Evolutionary conservation across 768 basidiomycete species (phyloP), one percentile per base, ranked within the genome.

Genomic region (Dentipellis fragilis): DNA sequence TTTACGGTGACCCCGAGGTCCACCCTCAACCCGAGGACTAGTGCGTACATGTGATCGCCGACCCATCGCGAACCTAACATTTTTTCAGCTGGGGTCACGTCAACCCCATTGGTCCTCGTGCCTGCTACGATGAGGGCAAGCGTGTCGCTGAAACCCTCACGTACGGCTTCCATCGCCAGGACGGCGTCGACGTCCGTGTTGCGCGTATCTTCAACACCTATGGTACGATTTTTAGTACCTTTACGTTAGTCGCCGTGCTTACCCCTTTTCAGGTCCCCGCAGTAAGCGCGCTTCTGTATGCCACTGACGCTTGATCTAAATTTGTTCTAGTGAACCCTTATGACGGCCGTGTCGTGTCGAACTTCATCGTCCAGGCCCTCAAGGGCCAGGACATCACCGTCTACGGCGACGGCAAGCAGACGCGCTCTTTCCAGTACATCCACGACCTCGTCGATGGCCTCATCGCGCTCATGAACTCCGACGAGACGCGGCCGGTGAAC

Each of bases 111-210:
- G 96, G 96, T 21, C 90, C 91, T 57, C 89, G 96, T 59, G 94
- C 95, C n/a, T 99, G 96, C 72, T 99, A 99, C 67, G 96, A 99
- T 66, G 96, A 99, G 72, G 96, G 96, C 50, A 99, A 99, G 75
- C 93, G 96, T 64, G 95, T 98, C 39, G 95, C 96, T 40, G 96
- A 99, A 73, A 96, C 95, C 16, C 72, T 99, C 61, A 94, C 95
- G 7, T 99, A 98, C 66, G 94, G 94, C 40, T 98, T 88, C 77
- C 87, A 90, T 61, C 79, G 89, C 57, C 96, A 96, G 69, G 93
- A 98, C 66, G 84, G 85, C 54, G 94, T 99, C 58, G 90, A 97
- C 63, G 91, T 98, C 53, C 86, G 94, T 54, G 94, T 99, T 42
- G 94, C 94, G 2, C 89, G 96, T 61, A 99, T 99, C 64, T 99